Base-by-base conservation (phyloP, 192 early-diverging fungal genomes). In the Geranomyces michiganensis region DNA sequence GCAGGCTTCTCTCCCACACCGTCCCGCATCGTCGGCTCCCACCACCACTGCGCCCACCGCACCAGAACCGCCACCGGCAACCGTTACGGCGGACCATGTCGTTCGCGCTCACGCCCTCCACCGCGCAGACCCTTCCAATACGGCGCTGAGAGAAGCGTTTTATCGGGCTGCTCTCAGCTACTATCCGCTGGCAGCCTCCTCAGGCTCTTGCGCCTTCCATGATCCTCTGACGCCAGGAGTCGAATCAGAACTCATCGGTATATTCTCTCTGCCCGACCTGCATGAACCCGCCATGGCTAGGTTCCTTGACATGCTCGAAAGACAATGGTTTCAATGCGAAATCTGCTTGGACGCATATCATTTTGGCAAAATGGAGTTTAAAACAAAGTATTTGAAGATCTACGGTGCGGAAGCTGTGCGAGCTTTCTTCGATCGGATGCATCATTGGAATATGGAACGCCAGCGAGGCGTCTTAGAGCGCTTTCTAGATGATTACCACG, bases 381-480 rank as follows among this genome's bases (percentile, higher is more conserved):
- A 65, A 17, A n/a, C 21, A 14, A 24, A 24, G 9, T 72, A 65
- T 29, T 22, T 48, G 8, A 30, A 29, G 19, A 10, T 67, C 9
- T 56, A 66, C 45, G 41, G 44, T 24, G 72, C 51, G 27, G 51
- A 22, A 12, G 51, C 55, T 45, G 22, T 67, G 29, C 19, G 43
- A 21, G 21, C 24, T 22, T 67, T 73, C 14, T 59, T 67, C 29
- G 51, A 65, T 13, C 30, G 41, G 1, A 49, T 73, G 12, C 47
- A 58, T 33, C 19, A 43, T 27, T 73, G 72, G 72, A 51, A 73
- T 29, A 24, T 56, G n/a, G 47, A 46, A 15, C 62, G 72, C 5
- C 72, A 73, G 22, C 8, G 24, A 36, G 33, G 12, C 19, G 41
- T 21, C 27, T 30, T 67, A 14, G 17, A 15, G 17, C 10, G 9